Conservation (phyloP, 2,329 filamentous ascomycete species). For the Nothopassalora personata region DNA sequence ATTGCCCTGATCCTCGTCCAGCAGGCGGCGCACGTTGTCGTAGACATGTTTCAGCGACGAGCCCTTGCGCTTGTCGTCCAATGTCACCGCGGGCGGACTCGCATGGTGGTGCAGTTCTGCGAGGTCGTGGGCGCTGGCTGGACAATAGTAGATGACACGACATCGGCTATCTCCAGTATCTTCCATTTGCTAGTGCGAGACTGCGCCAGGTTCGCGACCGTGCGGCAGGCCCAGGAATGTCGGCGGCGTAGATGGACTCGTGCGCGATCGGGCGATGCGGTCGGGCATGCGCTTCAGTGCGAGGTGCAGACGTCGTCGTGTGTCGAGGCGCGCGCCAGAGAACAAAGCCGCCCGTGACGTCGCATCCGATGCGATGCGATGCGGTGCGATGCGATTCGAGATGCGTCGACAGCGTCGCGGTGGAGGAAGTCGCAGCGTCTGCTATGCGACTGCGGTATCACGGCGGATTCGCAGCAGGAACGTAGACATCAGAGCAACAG, state of each 20-base stretch:
- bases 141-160: constrained; percentile 31
- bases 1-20: constrained; percentile 31
- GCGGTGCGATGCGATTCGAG: neutral
- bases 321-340: neutral
- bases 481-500: constrained; percentile 7
- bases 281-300: neutral
- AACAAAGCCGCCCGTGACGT: neutral
- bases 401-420: neutral
- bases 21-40: constrained; percentile 27
- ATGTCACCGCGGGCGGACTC: constrained; percentile 12
- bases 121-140: constrained; percentile 19
- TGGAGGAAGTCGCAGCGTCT: neutral
- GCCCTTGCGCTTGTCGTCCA: constrained; percentile 5
- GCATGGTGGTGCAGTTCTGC: constrained; percentile 22
- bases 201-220: constrained; percentile 1
- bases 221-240: neutral
- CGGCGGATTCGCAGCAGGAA: constrained; percentile 6
- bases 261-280: neutral
- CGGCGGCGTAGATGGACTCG: neutral
- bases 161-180: constrained; percentile 24
- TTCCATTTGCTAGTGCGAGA: constrained; percentile 26
- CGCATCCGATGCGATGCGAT: neutral
- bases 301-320: neutral
- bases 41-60: constrained; percentile 19
- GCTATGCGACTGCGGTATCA: neutral